A percentile compares a stretch with the other conserved stretches of the same genome.
Conservation (phyloP, 2,329 filamentous ascomycete genomes). For the Sporothrix schenckii region DNA sequence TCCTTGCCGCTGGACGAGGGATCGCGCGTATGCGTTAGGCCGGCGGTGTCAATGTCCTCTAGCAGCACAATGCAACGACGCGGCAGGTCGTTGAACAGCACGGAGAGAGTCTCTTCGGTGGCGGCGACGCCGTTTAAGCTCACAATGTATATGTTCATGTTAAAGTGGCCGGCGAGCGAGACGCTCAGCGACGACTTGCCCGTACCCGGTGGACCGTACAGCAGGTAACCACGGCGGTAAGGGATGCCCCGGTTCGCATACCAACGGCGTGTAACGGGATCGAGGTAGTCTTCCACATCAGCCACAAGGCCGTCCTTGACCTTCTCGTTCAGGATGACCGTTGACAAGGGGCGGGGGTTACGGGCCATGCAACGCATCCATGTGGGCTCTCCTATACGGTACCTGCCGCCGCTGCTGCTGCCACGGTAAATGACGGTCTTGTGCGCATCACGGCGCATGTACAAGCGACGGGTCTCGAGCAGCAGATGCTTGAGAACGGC, state of each 20-base stretch:
- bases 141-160: conserved; percentile 72
- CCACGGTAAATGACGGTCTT: conserved; percentile 69
- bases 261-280: conserved; percentile 69
- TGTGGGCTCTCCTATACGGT: conserved; percentile 46
- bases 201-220: conserved; percentile 78
- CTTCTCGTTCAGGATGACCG: conserved; percentile 65
- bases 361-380: conserved; percentile 68
- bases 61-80: conserved; percentile 72
- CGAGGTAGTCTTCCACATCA: conserved; percentile 65
- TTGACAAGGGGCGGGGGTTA: conserved; percentile 63
- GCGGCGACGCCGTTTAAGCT: conserved; percentile 65
- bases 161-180: conserved; percentile 70
- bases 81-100: conserved; percentile 68
- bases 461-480: conserved; percentile 58
- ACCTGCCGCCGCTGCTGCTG: conserved; percentile 46
- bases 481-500: conserved; percentile 64
- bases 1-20: conserved; percentile 33
- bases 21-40: conserved; percentile 64
- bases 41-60: conserved; percentile 76
- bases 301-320: conserved; percentile 62
- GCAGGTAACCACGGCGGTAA: conserved; percentile 80
- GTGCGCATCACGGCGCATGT: conserved; percentile 60
- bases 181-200: conserved; percentile 75
- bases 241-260: conserved; percentile 83
- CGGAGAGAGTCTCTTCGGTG: conserved; percentile 66